Evolutionary conservation across 1,284 basidiomycete species (phyloP), one percentile per base, ranked within the genome.

Genomic region (Irpex sp.): DNA sequence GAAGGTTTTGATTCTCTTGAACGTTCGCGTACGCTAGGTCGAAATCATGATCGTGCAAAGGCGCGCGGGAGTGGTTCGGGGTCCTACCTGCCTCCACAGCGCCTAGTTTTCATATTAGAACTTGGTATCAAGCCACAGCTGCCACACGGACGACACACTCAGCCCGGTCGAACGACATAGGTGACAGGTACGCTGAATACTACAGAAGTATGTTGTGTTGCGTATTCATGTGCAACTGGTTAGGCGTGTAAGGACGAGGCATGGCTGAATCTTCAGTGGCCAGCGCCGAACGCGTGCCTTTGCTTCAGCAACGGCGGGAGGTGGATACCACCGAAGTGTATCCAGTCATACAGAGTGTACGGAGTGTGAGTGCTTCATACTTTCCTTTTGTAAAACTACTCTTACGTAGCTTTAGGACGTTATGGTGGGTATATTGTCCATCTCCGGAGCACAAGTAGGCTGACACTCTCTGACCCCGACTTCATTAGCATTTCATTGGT

Each of bases 341-440:
- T 70, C 89, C 90, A n/a, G 77, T 88, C 58, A 88, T 92, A 59
- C 88, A 89, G 64, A 82, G 86, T 78, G 85, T 91, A 66, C 79
- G 85, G 76, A 72, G 77, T 60, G 88, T 89, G 62, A 61, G 81
- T 74, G 9, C 26, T 26, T 26, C 34, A 13, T 51, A 58, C 37
- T 17, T 44, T 44, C 57, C 31, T 59, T 64, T 62, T 49, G 64
- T 11, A 17, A 5, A 5, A 26, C 17, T 40, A 70, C 65, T 60
- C 36, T 57, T 58, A 31, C 5, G 31, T 26, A 58, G 38, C 19
- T 44, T 2, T 67, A 90, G 88, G 88, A 91, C 72, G 75, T 87
- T 60, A 79, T 81, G 70, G 89, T 88, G 72, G 71, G 36, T 61
- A 40, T 61, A 19, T 58, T 19, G 15, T 57, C 31, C 37, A 37